phyloP scores from a whole-genome alignment of 2,329 filamentous ascomycete genomes.

The Penicillium sp. region DNA sequence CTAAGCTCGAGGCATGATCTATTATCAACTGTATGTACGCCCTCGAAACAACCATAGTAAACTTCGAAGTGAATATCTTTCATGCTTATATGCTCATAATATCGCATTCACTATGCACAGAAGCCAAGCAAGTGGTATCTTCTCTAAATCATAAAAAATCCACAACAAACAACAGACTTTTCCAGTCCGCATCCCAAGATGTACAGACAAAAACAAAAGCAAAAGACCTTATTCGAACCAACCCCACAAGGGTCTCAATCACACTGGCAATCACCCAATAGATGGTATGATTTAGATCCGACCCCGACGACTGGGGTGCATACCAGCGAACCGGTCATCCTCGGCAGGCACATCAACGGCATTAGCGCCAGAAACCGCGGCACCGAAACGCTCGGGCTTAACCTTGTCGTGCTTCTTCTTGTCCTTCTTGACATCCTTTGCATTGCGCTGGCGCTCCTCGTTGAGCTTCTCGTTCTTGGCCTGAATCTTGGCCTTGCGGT shows the following conservation, averaged over 20 bases:
- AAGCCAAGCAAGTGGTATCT: slow-evolving; percentile 18
- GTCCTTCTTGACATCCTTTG: slow-evolving; percentile 56
- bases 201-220: slow-evolving; percentile 21
- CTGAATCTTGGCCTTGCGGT: slow-evolving; percentile 76
- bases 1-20: not conserved
- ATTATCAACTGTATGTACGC: not conserved
- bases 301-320: slow-evolving; percentile 54
- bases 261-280: not conserved
- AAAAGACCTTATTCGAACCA: not conserved
- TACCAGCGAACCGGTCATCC: slow-evolving; percentile 41
- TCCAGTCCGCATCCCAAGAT: slow-evolving; percentile 7
- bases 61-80: not conserved
- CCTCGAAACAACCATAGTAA: not conserved
- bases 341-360: slow-evolving; percentile 24
- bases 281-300: slow-evolving; percentile 31
- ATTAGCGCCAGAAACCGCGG: slow-evolving; percentile 37
- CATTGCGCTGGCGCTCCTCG: slow-evolving; percentile 65
- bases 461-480: slow-evolving; percentile 86
- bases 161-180: slow-evolving; percentile 4
- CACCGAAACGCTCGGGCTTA: slow-evolving; percentile 27
- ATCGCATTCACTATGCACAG: slow-evolving; percentile 16
- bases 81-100: slow-evolving; percentile 18
- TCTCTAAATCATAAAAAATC: slow-evolving; percentile 15
- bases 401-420: slow-evolving; percentile 42
- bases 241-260: too few relatives aligned